phyloP scores from a whole-genome alignment of 2,329 filamentous ascomycete genomes.

The Botrytis porri region DNA sequence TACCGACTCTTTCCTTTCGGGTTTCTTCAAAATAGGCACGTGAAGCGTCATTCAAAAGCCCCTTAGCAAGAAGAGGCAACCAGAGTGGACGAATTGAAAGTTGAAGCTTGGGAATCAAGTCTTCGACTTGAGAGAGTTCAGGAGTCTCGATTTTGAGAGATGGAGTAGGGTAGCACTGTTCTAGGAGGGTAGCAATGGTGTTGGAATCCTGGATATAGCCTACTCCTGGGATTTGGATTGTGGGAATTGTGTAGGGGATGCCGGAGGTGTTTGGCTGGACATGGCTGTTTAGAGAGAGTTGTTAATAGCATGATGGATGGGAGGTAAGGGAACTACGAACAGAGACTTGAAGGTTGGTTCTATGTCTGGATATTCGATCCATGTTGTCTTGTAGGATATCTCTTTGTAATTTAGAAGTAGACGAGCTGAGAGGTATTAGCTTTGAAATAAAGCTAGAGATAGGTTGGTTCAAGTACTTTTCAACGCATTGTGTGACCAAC shows the following conservation, averaged over 20 bases:
- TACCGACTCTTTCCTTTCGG: conserved; percentile 49
- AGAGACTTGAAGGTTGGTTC: conserved; percentile 52
- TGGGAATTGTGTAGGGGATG: conserved; percentile 52
- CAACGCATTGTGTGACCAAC: conserved; percentile 70
- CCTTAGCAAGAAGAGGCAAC: conserved; percentile 48
- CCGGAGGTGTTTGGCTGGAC: conserved; percentile 41
- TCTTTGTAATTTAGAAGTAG: conserved; percentile 66
- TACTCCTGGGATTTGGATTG: conserved; percentile 54
- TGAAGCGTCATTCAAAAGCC: conserved; percentile 51
- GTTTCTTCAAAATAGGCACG: conserved; percentile 55
- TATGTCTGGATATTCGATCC: conserved; percentile 67
- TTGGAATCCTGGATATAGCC: conserved; percentile 62
- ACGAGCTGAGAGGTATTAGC: conserved; percentile 42
- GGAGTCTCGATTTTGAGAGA: conserved; percentile 56
- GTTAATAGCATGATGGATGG: conserved; percentile 3
- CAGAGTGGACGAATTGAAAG: conserved; percentile 42
- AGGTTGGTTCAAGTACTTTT: conserved; percentile 50
- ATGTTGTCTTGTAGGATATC: conserved; percentile 65
- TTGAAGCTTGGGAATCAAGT: conserved; percentile 40
- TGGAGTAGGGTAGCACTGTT: conserved; percentile 52
- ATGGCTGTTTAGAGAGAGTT: conserved; percentile 37
- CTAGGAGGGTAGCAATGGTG: conserved; percentile 57
- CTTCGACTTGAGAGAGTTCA: conserved; percentile 45
- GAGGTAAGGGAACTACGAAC: conserved; percentile 41
- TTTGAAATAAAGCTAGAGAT: neutral